These are phyloP conservation scores for Apophysomyces elegans DNA, from an alignment of 371 early-diverging fungal genomes.

Conservation along the genomic window DNA sequence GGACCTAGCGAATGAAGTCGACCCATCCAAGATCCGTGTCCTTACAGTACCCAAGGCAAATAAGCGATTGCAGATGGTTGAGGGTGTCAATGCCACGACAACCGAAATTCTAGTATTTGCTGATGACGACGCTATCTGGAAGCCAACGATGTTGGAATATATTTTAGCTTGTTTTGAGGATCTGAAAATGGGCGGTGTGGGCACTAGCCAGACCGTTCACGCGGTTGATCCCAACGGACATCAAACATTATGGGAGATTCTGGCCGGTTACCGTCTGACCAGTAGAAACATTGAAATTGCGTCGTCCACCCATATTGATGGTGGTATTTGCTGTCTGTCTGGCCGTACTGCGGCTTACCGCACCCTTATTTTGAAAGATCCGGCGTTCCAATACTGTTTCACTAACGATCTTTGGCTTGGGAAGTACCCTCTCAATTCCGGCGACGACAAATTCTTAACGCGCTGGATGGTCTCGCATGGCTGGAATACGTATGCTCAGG, in stretches of 20 bases:
- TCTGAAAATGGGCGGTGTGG: conserved; percentile 73
- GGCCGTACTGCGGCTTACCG: conserved; percentile 79
- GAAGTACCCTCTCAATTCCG: conserved; percentile 73
- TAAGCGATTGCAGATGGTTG: conserved; percentile 74
- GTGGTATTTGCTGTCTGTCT: conserved; percentile 73
- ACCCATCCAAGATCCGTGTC: conserved; percentile 52
- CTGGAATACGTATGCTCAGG: conserved; percentile 73
- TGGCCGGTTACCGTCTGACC: conserved; percentile 70
- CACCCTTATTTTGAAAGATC: conserved; percentile 70
- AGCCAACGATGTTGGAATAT: conserved; percentile 62
- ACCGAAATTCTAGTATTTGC: conserved; percentile 72
- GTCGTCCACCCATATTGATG: conserved; percentile 73
- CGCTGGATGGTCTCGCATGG: conserved; percentile 73
- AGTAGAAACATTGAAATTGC: conserved; percentile 76
- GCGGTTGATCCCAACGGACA: conserved; percentile 55
- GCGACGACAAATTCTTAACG: conserved; percentile 77
- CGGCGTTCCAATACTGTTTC: conserved; percentile 71
- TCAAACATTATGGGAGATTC: conserved; percentile 73
- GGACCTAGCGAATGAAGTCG: conserved; percentile 55
- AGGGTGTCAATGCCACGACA: conserved; percentile 66
- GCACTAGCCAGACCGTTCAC: conserved; percentile 69
- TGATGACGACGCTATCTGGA: conserved; percentile 79
- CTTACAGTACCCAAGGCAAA: conserved; percentile 63
- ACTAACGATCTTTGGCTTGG: conserved; percentile 72
- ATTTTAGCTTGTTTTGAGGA: conserved; percentile 76